Evolutionary conservation across 345 rosid genomes (phyloP).

Genomic region (Gossypium longicalyx): DNA sequence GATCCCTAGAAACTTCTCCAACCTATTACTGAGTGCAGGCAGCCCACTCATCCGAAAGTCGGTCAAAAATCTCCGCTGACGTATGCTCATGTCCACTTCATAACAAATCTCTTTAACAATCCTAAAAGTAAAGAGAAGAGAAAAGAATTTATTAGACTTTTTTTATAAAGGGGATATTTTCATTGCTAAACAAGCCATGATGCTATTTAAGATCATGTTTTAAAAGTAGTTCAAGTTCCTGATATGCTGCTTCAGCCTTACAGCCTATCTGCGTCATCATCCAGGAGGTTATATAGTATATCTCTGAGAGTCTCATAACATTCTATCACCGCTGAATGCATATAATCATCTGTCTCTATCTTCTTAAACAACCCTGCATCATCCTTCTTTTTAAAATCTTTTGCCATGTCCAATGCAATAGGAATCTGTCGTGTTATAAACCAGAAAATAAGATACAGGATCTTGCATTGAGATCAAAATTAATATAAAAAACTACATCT

Average conservation of each 20-base stretch:
- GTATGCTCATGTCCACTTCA: constrained; percentile 49
- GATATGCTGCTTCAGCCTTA: constrained; percentile 29
- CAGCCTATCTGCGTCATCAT: constrained; percentile 61
- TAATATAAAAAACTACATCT: constrained; percentile 17
- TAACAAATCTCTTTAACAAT: constrained; percentile 48
- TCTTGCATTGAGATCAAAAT: constrained; percentile 13
- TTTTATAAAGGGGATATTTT: neutral
- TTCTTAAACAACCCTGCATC: constrained; percentile 71
- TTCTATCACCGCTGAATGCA: constrained; percentile 76
- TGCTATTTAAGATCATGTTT: neutral
- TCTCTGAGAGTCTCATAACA: constrained; percentile 70
- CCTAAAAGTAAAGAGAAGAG: constrained; percentile 33
- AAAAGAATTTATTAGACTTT: constrained; percentile 12
- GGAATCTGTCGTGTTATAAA: constrained; percentile 62
- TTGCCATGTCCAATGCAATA: constrained; percentile 98
- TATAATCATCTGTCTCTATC: constrained; percentile 62
- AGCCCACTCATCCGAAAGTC: constrained; percentile 66
- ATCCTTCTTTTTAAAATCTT: constrained; percentile 75
- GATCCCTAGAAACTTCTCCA: constrained; percentile 66
- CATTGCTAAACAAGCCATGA: neutral
- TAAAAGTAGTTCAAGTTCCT: constrained; percentile 5
- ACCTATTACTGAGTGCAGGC: constrained; percentile 66
- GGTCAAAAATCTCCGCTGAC: constrained; percentile 41
- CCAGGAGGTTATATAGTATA: constrained; percentile 57
- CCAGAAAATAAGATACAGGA: constrained; percentile 18